Base-by-base conservation (phyloP, 2,329 filamentous ascomycete species). In the Penicillium sp. region DNA sequence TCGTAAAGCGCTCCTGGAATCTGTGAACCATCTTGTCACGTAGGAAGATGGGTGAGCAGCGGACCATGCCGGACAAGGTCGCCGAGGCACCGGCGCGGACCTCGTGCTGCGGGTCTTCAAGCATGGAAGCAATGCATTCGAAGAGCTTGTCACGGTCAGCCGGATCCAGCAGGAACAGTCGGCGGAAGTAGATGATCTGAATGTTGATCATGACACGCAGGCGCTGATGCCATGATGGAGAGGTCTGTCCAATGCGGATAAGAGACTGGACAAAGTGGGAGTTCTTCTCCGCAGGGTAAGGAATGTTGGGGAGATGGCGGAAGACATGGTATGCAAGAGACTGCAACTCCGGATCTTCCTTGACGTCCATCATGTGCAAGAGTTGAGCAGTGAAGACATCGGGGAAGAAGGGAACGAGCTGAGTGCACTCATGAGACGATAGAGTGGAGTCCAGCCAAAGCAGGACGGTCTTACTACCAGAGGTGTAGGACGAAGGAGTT, bases 341-440 rank as follows among this genome's bases (percentile, higher is more conserved):
- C 82, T 97, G 96, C 2, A 99, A 84, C 76, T 99, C 96, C 0
- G 92, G 92, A 70, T 99, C 95, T 76, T 99, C 95, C 76, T 98
- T 98, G 74, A 99, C 92, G 72, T 99, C 95, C 94, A 99, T 99
- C 95, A 99, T 99, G 81, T 99, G 93, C 54, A 99, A 81, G 14
- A 99, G 85, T 74, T 97, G 91, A 69, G 95, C 91, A 75, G 96
- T 95, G 71, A 98, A 94, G 0, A 90, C 83, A 38, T 90, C 85
- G 0, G 92, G 90, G 81, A 99, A 98, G 84, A 97, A 98, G 3
- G 89, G 87, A 17, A 96, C 87, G 14, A 99, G 85, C 72, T 95
- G 90, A 0, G 88, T 96, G 77, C 95, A 99, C 74, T 98, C 95
- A 64, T 96, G 90, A 0, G 92, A 96, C 2, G 91, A 92, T 3